These are phyloP conservation scores for Syncephalastrum sp. DNA, from an alignment of 371 early-diverging fungal species.

Conservation along the genomic window DNA sequence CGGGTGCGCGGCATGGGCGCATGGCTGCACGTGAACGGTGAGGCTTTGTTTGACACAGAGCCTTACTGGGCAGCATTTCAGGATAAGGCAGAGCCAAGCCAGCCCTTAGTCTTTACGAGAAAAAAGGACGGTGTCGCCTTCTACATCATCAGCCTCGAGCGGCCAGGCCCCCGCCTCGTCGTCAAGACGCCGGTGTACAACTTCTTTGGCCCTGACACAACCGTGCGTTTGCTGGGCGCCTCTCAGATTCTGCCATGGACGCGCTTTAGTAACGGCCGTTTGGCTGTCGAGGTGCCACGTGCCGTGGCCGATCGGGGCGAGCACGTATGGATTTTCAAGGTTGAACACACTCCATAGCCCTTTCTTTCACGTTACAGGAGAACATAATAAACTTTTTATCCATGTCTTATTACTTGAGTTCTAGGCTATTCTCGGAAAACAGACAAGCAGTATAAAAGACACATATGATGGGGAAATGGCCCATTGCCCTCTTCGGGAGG, in stretches of 20 bases:
- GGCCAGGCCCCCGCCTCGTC: constrained; percentile 8
- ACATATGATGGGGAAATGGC: no score
- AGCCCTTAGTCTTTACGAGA: constrained; percentile 19
- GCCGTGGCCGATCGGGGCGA: constrained; percentile 4
- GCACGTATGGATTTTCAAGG: constrained; percentile 18
- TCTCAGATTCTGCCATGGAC: constrained; percentile 4
- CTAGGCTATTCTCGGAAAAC: no score
- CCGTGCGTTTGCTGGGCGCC: constrained; percentile 4
- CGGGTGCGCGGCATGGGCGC: constrained; percentile 17
- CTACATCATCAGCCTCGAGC: constrained; percentile 21
- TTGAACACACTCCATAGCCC: background rate
- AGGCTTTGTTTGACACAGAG: constrained; percentile 21
- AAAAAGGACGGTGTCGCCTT: constrained; percentile 16
- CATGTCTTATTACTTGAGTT: no score
- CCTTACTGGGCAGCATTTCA: constrained; percentile 25
- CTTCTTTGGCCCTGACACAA: constrained; percentile 1
- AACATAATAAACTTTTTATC: no score
- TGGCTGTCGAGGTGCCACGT: constrained; percentile 10
- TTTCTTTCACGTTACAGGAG: no score
- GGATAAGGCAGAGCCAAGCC: constrained; percentile 15
- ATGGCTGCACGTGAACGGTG: constrained; percentile 19
- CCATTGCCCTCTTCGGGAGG: no score
- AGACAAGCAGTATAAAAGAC: no score
- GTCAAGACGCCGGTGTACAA: constrained; percentile 11
- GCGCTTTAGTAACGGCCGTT: constrained; percentile 7